Evolutionary conservation across 306 rosid species (phyloP).

Genomic region (Medicago lupulina): DNA sequence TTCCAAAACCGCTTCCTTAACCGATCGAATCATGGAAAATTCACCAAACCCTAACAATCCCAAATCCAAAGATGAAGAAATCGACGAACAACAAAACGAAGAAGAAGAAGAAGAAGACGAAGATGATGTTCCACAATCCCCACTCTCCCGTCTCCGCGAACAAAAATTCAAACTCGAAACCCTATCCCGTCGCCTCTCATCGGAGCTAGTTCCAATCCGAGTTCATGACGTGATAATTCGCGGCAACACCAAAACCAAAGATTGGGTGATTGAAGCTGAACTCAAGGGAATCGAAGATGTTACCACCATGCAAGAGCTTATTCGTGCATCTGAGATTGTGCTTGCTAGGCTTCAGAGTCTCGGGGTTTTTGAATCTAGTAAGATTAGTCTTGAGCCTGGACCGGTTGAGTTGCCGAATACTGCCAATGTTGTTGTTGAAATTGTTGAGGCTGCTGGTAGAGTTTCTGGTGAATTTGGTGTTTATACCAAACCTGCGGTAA

Average conservation of each 20-base stretch:
- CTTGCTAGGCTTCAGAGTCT: constrained; percentile 74
- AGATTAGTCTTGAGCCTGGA: constrained; percentile 77
- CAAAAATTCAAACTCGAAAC: constrained; percentile 59
- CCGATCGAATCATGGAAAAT: constrained; percentile 52
- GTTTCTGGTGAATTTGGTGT: constrained; percentile 72
- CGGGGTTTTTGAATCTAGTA: constrained; percentile 74
- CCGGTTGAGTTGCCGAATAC: constrained; percentile 85
- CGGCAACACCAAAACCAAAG: constrained; percentile 87
- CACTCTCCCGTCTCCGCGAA: constrained; percentile 51
- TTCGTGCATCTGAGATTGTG: constrained; percentile 67
- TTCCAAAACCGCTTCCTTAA: constrained; percentile 25
- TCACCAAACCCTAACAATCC: constrained; percentile 51
- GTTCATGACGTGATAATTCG: constrained; percentile 87
- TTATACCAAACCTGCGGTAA: constrained; percentile 83
- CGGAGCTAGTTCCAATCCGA: constrained; percentile 70
- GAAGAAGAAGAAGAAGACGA: constrained; percentile 44
- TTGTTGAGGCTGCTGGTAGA: constrained; percentile 62
- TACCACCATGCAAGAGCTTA: constrained; percentile 74
- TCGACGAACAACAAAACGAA: constrained; percentile 43
- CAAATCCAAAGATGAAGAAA: constrained; percentile 34
- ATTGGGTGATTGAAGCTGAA: constrained; percentile 81
- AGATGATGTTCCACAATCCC: constrained; percentile 37
- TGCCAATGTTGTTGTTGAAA: constrained; percentile 75
- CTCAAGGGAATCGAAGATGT: constrained; percentile 66
- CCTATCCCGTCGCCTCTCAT: constrained; percentile 64